A percentile compares a stretch with the other conserved stretches of the same genome.
phyloP scores from a whole-genome alignment of 306 rosid genomes.

The Begonia masoniana region DNA sequence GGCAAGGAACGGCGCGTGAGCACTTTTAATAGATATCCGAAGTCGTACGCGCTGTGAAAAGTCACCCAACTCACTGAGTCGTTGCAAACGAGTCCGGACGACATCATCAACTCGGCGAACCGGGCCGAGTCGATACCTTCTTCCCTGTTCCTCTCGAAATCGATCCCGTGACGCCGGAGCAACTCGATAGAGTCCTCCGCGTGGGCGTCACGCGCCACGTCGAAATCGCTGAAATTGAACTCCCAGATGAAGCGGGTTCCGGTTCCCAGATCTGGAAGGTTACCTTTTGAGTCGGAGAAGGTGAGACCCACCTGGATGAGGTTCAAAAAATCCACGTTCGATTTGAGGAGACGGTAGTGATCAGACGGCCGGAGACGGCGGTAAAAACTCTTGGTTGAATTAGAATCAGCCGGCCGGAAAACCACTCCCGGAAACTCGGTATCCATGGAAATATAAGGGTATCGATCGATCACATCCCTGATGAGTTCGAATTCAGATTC shows the following conservation, averaged over 20 bases:
- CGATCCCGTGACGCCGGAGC: constrained; percentile 62
- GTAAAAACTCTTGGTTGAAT: constrained; percentile 1
- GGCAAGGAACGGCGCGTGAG: constrained; percentile 32
- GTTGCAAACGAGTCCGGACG: constrained; percentile 51
- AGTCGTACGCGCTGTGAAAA: constrained; percentile 72
- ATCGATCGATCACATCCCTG: constrained; percentile 20
- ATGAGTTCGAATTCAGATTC: constrained; percentile 36
- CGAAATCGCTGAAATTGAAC: constrained; percentile 61
- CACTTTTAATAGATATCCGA: constrained; percentile 54
- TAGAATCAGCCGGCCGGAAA: constrained; percentile 10
- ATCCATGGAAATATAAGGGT: constrained; percentile 58
- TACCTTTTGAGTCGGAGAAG: constrained; percentile 46
- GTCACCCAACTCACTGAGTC: constrained; percentile 63
- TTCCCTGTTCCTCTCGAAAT: constrained; percentile 31
- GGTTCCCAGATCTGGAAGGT: constrained; percentile 50
- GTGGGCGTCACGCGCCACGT: constrained; percentile 32
- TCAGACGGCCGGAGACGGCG: constrained; percentile 24
- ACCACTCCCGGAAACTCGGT: constrained; percentile 68
- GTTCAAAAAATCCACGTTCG: constrained; percentile 64
- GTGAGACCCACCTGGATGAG: constrained; percentile 79
- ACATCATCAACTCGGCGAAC: constrained; percentile 55
- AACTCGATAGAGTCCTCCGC: constrained; percentile 44
- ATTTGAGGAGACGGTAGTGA: constrained; percentile 39
- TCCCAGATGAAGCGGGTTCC: constrained; percentile 47
- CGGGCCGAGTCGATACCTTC: constrained; percentile 30